Evolutionary conservation across 129 eudicot species (phyloP), one percentile per base, ranked within the genome.

Genomic region (Helianthus tuberosus): DNA sequence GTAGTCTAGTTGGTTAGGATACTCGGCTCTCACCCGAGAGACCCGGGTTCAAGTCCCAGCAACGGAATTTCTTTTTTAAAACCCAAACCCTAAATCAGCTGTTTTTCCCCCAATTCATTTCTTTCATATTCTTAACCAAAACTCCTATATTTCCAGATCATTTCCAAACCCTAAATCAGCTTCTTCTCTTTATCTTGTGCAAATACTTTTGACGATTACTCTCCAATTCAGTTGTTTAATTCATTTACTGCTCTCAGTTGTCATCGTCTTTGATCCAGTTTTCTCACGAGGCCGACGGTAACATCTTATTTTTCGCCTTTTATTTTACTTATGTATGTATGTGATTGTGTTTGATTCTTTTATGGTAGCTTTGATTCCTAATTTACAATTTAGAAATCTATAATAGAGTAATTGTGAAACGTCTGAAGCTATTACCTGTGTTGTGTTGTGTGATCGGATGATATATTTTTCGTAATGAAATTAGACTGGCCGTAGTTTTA

Each of bases 21-120:
- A 91, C 85, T 89, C 91, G 96, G 97, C 93, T 91, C 96, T 91
- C 97, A 91, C 96, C 91, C 96, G 96, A 89, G 86, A 88, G 96
- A 86, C 96, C 97, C 92, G 97, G 89, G 96, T 91, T 91, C 96
- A 74, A 91, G 87, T 91, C 92, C 93, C 96, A 93, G 96, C 97
- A 91, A 89, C 92, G 96, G 97, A 91, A 91, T 3, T 0, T 3
- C 6, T 4, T 50, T 50, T 50, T 14, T 5, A 1, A 1, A 11
- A 27, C 29, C 5, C 2, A 23, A 17, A 60, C 35, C 43, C 9
- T 4, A 32, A 8, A n/a, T 55, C 10, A 20, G 10, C 8, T 5
- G 10, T 9, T 9, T 17, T 20, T 8, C 0, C 8, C 9, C 5
- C 23, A 3, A 9, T 20, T 55, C 8, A 17, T 3, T 8, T 11